A percentile compares a stretch with the other conserved stretches of the same genome.
These are phyloP conservation scores for Odonthalia washingtoniensis DNA, from an alignment of 31 red algal genomes.

Conservation along the genomic window DNA sequence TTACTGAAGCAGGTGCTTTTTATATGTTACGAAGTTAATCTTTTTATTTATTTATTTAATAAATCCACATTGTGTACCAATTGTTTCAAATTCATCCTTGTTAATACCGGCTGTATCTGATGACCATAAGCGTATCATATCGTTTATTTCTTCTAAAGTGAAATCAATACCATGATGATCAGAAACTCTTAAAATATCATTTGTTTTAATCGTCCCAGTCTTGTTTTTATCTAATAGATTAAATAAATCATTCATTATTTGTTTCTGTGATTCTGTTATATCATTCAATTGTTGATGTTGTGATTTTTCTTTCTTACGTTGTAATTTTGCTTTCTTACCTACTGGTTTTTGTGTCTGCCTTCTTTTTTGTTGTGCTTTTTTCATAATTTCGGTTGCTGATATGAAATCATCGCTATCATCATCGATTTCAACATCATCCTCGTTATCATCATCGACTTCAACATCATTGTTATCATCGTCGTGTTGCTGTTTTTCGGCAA, in stretches of 20 bases:
- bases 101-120: background rate
- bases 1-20: constrained; percentile 67
- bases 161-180: constrained; percentile 10
- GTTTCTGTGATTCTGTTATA: background rate
- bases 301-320: background rate
- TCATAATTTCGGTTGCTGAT: background rate
- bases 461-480: too few relatives aligned
- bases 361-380: background rate
- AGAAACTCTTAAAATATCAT: constrained; percentile 20
- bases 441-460: background rate
- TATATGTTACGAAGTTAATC: constrained; percentile 47
- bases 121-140: constrained; percentile 51
- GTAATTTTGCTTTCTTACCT: background rate
- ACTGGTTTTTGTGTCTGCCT: background rate
- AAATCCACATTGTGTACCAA: constrained; percentile 25
- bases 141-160: background rate
- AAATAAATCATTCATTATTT: background rate
- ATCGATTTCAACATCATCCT: background rate
- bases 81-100: background rate
- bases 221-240: background rate
- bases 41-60: background rate
- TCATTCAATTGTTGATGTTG: background rate
- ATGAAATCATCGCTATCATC: background rate
- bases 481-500: too few relatives aligned
- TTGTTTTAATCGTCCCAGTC: background rate